Evolutionary conservation across 2,329 filamentous ascomycete genomes (phyloP).

Genomic region (Cladosporium sp.): DNA sequence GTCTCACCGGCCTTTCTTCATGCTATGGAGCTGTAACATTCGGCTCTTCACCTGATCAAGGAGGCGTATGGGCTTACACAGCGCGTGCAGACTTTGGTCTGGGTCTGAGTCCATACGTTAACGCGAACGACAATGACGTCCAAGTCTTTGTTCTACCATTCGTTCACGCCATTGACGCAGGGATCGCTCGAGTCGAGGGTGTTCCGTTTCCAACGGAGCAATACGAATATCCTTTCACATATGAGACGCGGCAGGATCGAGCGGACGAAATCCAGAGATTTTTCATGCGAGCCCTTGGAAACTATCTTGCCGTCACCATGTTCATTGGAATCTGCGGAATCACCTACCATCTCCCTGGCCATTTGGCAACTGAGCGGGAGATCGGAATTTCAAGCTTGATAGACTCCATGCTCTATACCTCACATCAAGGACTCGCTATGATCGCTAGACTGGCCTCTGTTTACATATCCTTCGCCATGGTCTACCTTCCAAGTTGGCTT

Average conservation of each 20-base stretch:
- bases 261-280: slow-evolving; percentile 59
- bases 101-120: slow-evolving; percentile 61
- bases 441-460: slow-evolving; percentile 71
- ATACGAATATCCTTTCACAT: slow-evolving; percentile 73
- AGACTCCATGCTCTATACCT: slow-evolving; percentile 85
- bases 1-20: slow-evolving; percentile 57
- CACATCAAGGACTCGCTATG: slow-evolving; percentile 69
- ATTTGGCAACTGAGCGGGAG: slow-evolving; percentile 82
- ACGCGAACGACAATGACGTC: slow-evolving; percentile 63
- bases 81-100: slow-evolving; percentile 71
- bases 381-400: slow-evolving; percentile 82
- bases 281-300: slow-evolving; percentile 71
- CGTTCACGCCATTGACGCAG: slow-evolving; percentile 70
- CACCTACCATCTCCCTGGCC: slow-evolving; percentile 80
- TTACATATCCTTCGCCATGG: slow-evolving; percentile 72
- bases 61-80: slow-evolving; percentile 81
- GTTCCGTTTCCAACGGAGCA: slow-evolving; percentile 35
- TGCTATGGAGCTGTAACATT: slow-evolving; percentile 76
- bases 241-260: slow-evolving; percentile 63
- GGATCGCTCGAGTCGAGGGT: slow-evolving; percentile 59
- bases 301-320: slow-evolving; percentile 73
- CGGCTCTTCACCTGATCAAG: slow-evolving; percentile 69
- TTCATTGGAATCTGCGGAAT: slow-evolving; percentile 76
- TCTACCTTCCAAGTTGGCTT: slow-evolving; percentile 82
- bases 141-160: slow-evolving; percentile 75